phyloP scores from a whole-genome alignment of 768 basidiomycete genomes.

The Tubosaeta sp. region DNA sequence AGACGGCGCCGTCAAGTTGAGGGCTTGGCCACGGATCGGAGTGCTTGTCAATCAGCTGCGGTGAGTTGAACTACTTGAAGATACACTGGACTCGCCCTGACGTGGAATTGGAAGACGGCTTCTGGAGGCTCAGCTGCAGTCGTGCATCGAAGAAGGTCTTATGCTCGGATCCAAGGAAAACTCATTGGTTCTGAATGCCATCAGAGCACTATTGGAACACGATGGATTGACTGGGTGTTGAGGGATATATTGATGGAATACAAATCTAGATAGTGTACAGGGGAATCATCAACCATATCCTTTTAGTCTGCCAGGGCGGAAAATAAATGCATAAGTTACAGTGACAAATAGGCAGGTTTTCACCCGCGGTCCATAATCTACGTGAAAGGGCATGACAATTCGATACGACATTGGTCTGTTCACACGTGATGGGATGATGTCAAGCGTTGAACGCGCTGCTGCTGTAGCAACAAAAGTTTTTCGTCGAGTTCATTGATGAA shows the following conservation, averaged over 20 bases:
- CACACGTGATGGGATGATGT: conserved; percentile 1
- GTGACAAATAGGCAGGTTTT: not conserved
- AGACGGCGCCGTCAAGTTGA: conserved; percentile 54
- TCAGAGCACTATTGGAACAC: conserved; percentile 35
- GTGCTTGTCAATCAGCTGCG: conserved; percentile 83
- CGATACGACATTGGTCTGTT: not conserved
- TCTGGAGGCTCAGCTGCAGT: conserved; percentile 63
- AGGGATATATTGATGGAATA: not conserved
- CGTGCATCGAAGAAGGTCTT: conserved; percentile 60
- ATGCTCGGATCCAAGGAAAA: conserved; percentile 42
- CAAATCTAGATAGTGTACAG: conserved; percentile 12
- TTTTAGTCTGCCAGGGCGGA: not conserved
- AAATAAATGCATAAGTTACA: not conserved
- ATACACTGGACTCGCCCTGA: not conserved
- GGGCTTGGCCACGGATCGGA: conserved; percentile 87
- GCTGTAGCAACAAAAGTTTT: conserved; percentile 16
- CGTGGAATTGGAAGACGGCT: conserved; percentile 45
- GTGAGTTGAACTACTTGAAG: conserved; percentile 35
- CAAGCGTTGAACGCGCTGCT: conserved; percentile 3
- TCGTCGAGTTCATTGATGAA: conserved; percentile 19
- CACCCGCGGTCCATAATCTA: not conserved
- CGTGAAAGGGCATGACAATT: not conserved
- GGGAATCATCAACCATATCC: not conserved
- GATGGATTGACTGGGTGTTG: conserved; percentile 30
- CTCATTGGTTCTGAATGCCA: conserved; percentile 51